Conservation (phyloP, 805 yeast species). For the Soucietia sequanensis region DNA sequence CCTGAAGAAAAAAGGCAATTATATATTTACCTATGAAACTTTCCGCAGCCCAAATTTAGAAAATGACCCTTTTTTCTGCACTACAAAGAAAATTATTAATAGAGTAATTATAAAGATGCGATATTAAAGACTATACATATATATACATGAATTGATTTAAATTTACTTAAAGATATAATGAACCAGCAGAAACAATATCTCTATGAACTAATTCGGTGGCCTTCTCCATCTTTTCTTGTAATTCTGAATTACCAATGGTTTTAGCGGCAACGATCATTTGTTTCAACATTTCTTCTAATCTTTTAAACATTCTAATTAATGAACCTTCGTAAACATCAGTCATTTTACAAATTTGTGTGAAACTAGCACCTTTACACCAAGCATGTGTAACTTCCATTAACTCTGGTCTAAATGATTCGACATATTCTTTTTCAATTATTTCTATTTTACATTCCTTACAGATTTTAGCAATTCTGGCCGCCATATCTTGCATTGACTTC, state of each 20-base stretch:
- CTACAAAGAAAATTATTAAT: too few relatives aligned
- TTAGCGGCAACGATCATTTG: slow-evolving; percentile 91
- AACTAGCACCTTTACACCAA: slow-evolving; percentile 96
- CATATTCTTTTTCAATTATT: slow-evolving; percentile 85
- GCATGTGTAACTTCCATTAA: slow-evolving; percentile 95
- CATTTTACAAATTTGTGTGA: slow-evolving; percentile 97
- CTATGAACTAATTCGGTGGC: slow-evolving; percentile 86
- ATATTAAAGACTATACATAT: too few relatives aligned
- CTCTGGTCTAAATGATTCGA: slow-evolving; percentile 87
- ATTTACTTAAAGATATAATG: slow-evolving; percentile 60
- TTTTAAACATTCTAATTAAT: slow-evolving; percentile 88
- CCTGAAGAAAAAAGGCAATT: too few relatives aligned
- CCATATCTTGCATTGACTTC: slow-evolving; percentile 86
- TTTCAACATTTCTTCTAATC: slow-evolving; percentile 88
- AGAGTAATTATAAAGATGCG: too few relatives aligned
- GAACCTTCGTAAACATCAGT: slow-evolving; percentile 98
- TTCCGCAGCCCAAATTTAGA: too few relatives aligned
- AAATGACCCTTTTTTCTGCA: too few relatives aligned
- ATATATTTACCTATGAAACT: too few relatives aligned
- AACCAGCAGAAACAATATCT: slow-evolving; percentile 95
- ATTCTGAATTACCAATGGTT: slow-evolving; percentile 85
- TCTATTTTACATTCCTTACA: slow-evolving; percentile 89
- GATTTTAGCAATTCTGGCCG: slow-evolving; percentile 83
- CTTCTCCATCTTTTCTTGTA: slow-evolving; percentile 85
- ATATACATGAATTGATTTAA: background rate